Conservation (phyloP, 768 basidiomycete genomes). For the Kwoniella bestiolae region DNA sequence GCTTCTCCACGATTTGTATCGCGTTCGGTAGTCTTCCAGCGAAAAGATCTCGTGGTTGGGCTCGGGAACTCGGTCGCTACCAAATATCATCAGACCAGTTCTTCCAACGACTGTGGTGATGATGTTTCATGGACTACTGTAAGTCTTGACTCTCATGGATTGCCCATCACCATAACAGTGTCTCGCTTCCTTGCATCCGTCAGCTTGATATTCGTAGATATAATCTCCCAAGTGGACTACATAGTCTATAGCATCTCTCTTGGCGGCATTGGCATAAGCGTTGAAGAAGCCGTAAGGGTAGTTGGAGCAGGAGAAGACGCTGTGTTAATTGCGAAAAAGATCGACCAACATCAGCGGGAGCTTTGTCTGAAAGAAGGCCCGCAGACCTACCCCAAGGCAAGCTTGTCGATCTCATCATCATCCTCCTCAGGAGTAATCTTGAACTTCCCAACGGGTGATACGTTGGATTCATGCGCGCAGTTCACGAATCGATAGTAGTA, state of each 20-base stretch:
- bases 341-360: not conserved
- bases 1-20: slow-evolving; percentile 63
- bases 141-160: slow-evolving; percentile 59
- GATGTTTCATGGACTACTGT: no score
- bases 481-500: slow-evolving; percentile 67
- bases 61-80: slow-evolving; percentile 59
- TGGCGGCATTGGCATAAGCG: slow-evolving; percentile 66
- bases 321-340: slow-evolving; percentile 59
- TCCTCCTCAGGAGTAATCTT: slow-evolving; percentile 63
- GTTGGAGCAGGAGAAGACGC: slow-evolving; percentile 67
- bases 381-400: slow-evolving; percentile 59
- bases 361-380: not conserved
- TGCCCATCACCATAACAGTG: slow-evolving; percentile 57
- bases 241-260: slow-evolving; percentile 63
- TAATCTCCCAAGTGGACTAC: slow-evolving; percentile 68
- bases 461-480: slow-evolving; percentile 61
- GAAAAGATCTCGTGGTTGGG: slow-evolving; percentile 66
- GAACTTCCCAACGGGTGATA: slow-evolving; percentile 63
- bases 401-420: slow-evolving; percentile 59
- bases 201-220: slow-evolving; percentile 47
- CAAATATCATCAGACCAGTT: not conserved
- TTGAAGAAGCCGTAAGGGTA: slow-evolving; percentile 67
- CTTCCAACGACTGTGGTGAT: no score
- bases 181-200: slow-evolving; percentile 25
- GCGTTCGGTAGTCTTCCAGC: slow-evolving; percentile 59